phyloP scores from a whole-genome alignment of 345 rosid species.

The Sapria himalayana region DNA sequence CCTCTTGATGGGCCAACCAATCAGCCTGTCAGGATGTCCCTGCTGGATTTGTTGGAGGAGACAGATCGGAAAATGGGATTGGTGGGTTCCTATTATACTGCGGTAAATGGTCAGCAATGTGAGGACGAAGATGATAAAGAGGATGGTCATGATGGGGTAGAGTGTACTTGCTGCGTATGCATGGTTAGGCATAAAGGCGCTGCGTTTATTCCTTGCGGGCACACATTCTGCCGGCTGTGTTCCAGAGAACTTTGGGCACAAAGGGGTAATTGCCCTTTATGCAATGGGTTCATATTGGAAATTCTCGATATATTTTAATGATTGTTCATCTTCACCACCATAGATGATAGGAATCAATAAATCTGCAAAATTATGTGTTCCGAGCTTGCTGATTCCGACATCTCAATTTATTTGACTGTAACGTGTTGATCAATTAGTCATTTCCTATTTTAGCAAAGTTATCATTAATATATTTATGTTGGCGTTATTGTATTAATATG shows the following conservation, averaged over 20 bases:
- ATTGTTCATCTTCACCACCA: background rate
- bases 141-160: constrained; percentile 21
- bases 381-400: no score
- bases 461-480: no score
- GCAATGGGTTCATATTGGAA: constrained; percentile 60
- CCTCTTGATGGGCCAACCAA: constrained; percentile 15
- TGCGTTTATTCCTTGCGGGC: constrained; percentile 78
- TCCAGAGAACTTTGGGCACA: constrained; percentile 86
- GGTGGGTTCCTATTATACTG: constrained; percentile 31
- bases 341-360: no score
- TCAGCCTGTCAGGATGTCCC: constrained; percentile 44
- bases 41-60: constrained; percentile 79
- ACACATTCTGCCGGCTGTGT: constrained; percentile 72
- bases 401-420: background rate
- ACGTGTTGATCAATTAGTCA: no score
- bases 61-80: constrained; percentile 51
- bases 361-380: no score
- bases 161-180: constrained; percentile 60
- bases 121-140: constrained; percentile 17
- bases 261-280: constrained; percentile 78
- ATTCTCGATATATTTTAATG: constrained; percentile 64
- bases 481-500: no score
- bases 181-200: constrained; percentile 70
- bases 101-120: constrained; percentile 20
- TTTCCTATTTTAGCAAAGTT: no score